phyloP scores from a whole-genome alignment of 257 asterid species.

The Penstemon newberryi region DNA sequence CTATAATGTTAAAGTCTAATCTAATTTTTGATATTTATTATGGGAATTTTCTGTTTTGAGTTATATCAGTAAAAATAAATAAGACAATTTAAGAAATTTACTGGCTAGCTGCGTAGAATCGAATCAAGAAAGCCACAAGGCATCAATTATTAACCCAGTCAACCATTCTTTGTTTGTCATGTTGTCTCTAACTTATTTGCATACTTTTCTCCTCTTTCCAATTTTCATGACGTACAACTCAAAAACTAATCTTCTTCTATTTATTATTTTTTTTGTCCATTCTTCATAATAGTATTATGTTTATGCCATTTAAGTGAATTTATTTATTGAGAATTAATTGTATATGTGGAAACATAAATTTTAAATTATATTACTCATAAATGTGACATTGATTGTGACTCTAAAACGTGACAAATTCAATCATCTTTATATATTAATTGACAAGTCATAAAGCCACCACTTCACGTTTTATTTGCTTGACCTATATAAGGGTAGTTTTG shows the following conservation, averaged over 20 bases:
- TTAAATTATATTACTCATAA: too few relatives aligned
- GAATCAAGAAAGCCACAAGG: constrained; percentile 20
- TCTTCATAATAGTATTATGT: constrained; percentile 9
- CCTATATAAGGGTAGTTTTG: constrained; percentile 34
- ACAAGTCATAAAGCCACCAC: constrained; percentile 31
- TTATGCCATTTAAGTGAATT: too few relatives aligned
- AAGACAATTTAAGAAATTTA: not conserved
- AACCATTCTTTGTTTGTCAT: constrained; percentile 39
- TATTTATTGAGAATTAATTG: too few relatives aligned
- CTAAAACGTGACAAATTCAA: too few relatives aligned
- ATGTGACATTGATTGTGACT: too few relatives aligned
- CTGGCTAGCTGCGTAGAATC: constrained; percentile 12
- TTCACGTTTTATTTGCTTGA: constrained; percentile 55
- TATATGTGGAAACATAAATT: too few relatives aligned
- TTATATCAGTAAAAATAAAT: constrained; percentile 7
- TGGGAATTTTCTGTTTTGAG: not conserved
- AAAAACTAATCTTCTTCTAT: not conserved
- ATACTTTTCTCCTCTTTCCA: constrained; percentile 29
- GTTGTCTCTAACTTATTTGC: constrained; percentile 33
- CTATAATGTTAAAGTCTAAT: too few relatives aligned
- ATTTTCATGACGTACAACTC: constrained; percentile 28
- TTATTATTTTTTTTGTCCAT: constrained; percentile 16
- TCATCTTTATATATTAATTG: not conserved
- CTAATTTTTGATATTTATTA: too few relatives aligned
- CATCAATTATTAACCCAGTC: constrained; percentile 33